Conservation (phyloP, 2,329 filamentous ascomycete genomes). For the Trichothecium sympodiale region DNA sequence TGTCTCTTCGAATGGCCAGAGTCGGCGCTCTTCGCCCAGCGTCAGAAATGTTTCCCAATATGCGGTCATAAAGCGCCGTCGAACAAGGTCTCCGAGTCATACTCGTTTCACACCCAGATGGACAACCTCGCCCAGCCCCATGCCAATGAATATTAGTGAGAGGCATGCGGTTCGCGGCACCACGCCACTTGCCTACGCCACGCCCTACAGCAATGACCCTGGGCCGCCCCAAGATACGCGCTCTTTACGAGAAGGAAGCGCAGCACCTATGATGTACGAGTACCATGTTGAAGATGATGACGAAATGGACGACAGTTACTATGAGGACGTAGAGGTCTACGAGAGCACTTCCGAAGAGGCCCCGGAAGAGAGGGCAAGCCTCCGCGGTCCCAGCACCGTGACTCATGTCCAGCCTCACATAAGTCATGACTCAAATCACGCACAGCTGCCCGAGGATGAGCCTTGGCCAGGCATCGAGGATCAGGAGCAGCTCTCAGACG, state of each 20-base stretch:
- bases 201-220: slow-evolving; percentile 54
- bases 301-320: slow-evolving; percentile 18
- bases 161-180: slow-evolving; percentile 25
- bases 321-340: slow-evolving; percentile 20
- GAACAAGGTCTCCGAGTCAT: slow-evolving; percentile 46
- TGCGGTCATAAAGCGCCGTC: slow-evolving; percentile 34
- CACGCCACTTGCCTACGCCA: slow-evolving; percentile 63
- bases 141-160: slow-evolving; percentile 22
- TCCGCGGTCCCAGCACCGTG: slow-evolving; percentile 13
- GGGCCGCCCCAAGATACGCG: slow-evolving; percentile 30
- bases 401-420: slow-evolving; percentile 12
- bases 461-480: slow-evolving; percentile 47
- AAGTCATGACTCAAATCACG: slow-evolving; percentile 14
- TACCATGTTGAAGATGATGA: slow-evolving; percentile 25
- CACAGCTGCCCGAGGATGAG: slow-evolving; percentile 39
- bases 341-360: slow-evolving; percentile 23
- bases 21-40: slow-evolving; percentile 19
- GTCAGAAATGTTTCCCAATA: slow-evolving; percentile 14
- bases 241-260: slow-evolving; percentile 15
- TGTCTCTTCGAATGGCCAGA: slow-evolving; percentile 30
- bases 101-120: slow-evolving; percentile 43
- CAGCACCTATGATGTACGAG: slow-evolving; percentile 13
- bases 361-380: slow-evolving; percentile 12
- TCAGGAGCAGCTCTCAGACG: slow-evolving; percentile 30
- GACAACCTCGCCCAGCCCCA: slow-evolving; percentile 37